These are phyloP conservation scores for Fusarium goolgardi DNA, from an alignment of 2,329 filamentous ascomycete genomes.

Conservation along the genomic window DNA sequence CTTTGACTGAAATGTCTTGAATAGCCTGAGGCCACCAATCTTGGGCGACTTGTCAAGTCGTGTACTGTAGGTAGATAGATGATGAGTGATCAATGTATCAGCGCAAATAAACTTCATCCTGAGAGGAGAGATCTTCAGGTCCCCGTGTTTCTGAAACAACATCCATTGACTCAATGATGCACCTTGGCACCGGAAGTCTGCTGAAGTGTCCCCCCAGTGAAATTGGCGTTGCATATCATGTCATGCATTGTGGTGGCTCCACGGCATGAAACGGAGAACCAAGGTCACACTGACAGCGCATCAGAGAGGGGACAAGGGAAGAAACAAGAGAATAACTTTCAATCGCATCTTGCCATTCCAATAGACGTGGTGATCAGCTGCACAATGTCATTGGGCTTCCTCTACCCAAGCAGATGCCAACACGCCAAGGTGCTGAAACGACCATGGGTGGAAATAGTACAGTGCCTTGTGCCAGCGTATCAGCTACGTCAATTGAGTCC, in stretches of 20 bases:
- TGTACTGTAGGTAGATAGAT: neutral
- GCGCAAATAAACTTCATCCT: conserved; percentile 5
- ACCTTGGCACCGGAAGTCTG: conserved; percentile 7
- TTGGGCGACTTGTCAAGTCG: conserved; percentile 16
- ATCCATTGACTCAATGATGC: conserved; percentile 9
- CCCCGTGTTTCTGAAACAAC: conserved; percentile 32
- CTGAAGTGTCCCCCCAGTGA: conserved; percentile 20
- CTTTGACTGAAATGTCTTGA: neutral
- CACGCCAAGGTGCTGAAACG: conserved; percentile 20
- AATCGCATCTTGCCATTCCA: conserved; percentile 15
- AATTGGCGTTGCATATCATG: conserved; percentile 37
- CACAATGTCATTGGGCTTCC: conserved; percentile 4
- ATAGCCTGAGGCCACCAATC: conserved; percentile 23
- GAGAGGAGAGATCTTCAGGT: conserved; percentile 7
- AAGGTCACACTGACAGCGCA: conserved; percentile 46
- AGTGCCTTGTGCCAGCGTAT: conserved; percentile 14
- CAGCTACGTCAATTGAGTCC: conserved; percentile 26
- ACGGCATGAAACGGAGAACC: conserved; percentile 39
- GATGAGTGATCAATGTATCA: conserved; percentile 4
- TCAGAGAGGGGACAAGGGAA: conserved; percentile 26
- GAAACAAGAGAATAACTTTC: conserved; percentile 2
- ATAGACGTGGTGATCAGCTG: conserved; percentile 6
- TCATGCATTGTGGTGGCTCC: conserved; percentile 45
- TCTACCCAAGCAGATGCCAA: conserved; percentile 33
- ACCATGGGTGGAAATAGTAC: conserved; percentile 5